Evolutionary conservation across 176 grass and related monocot genomes (phyloP), one percentile per base, ranked within the genome.

Genomic region (Carex littledalei): DNA sequence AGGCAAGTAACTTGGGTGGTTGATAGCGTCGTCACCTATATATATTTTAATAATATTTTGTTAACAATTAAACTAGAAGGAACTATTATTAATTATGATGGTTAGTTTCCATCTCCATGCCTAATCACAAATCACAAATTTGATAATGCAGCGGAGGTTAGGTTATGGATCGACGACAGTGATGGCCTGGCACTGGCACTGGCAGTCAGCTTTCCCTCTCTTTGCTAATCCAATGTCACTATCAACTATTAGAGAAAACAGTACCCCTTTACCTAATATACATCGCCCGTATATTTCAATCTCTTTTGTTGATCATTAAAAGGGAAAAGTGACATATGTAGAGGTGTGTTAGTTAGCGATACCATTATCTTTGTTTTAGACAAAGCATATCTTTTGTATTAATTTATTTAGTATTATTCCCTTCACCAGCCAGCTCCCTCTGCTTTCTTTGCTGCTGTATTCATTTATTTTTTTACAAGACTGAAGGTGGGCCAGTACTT

Each of bases 301-400:
- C 74, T 18, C 52, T 32, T 78, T 57, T 56, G 2, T 17, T 17
- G 24, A 56, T 78, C 50, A 56, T 56, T 78, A 31, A 78, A 78
- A n/a, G 50, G 52, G 6, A 35, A 78, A 56, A 5, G 47, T 5
- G 74, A 78, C 52, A 57, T 63, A 24, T 55, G 24, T 29, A 17
- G 73, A 78, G 73, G 13, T 78, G 73, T 78, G 74, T 78, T 78
- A 78, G 74, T 78, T 78, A 78, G 52, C 3, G 12, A 52, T 57
- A 78, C 50, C 52, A 78, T 77, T 78, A 34, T 32, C 74, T 78
- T 57, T 55, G 50, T 56, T 18, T 57, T 57, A 57, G 15, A 56
- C 2, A 14, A 78, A 29, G 24, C 74, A 78, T 56, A 78, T 78
- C 74, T 78, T 78, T 34, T 78, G n/a, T n/a, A 57, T 45, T 54